Percentiles rank a stretch among this genome's conserved stretches.
phyloP scores from a whole-genome alignment of 371 early-diverging fungal genomes.

The Rhizopus delemar region DNA sequence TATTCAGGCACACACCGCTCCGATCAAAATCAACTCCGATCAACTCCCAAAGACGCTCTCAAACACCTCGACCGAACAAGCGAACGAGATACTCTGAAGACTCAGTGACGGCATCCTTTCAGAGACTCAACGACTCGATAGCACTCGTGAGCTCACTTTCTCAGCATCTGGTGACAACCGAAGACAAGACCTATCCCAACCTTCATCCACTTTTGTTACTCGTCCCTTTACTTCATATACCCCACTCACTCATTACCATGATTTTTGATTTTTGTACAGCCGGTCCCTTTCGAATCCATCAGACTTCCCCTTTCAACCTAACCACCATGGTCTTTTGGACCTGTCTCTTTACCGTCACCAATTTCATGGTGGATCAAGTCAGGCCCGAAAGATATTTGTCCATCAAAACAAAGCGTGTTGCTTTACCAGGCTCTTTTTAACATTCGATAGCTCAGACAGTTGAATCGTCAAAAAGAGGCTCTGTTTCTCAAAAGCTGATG shows the following conservation, averaged over 20 bases:
- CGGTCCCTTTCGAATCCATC: not conserved
- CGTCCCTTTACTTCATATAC: constrained; percentile 41
- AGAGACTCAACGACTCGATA: constrained; percentile 43
- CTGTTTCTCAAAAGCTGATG: no score
- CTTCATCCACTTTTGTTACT: constrained; percentile 27
- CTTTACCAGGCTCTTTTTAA: not conserved
- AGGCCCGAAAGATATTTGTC: not conserved
- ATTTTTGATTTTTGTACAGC: constrained; percentile 26
- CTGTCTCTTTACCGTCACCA: constrained; percentile 38
- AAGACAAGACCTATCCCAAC: not conserved
- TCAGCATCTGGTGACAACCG: constrained; percentile 35
- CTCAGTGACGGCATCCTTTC: constrained; percentile 39
- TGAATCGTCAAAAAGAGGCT: no score
- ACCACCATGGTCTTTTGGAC: constrained; percentile 42
- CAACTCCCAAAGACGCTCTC: constrained; percentile 8
- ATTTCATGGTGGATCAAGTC: constrained; percentile 36
- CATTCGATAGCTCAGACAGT: no score
- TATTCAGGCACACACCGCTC: constrained; percentile 15
- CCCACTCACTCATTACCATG: constrained; percentile 40
- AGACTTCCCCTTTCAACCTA: constrained; percentile 13
- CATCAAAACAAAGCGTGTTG: not conserved
- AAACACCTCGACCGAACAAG: constrained; percentile 6
- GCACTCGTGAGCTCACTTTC: constrained; percentile 50
- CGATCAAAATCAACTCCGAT: constrained; percentile 16
- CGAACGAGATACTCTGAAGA: constrained; percentile 10